Evolutionary conservation across 805 yeast genomes (phyloP).

Genomic region (Suhomyces tanzawaensis): DNA sequence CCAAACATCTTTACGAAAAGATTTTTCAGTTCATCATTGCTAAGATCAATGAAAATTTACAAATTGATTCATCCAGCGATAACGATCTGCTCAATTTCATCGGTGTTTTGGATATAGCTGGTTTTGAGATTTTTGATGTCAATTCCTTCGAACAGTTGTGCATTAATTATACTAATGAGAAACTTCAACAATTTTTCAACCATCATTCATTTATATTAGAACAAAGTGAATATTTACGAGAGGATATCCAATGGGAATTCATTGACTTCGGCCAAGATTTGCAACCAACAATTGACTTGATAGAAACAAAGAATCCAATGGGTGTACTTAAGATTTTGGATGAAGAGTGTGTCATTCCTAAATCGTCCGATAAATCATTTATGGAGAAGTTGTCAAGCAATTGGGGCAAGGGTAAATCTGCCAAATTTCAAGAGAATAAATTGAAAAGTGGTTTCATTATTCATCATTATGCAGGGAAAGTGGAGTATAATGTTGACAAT

Average conservation of each 20-base stretch:
- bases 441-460: slow-evolving; percentile 75
- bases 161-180: slow-evolving; percentile 60
- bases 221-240: slow-evolving; percentile 58
- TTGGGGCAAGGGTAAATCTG: slow-evolving; percentile 49
- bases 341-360: slow-evolving; percentile 95
- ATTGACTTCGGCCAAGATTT: slow-evolving; percentile 94
- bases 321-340: slow-evolving; percentile 85
- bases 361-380: slow-evolving; percentile 78
- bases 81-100: slow-evolving; percentile 37
- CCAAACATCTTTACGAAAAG: slow-evolving; percentile 84
- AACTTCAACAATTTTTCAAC: slow-evolving; percentile 58
- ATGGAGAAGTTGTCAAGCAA: slow-evolving; percentile 70
- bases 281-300: slow-evolving; percentile 90
- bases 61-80: slow-evolving; percentile 23
- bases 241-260: slow-evolving; percentile 64
- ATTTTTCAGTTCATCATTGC: slow-evolving; percentile 75
- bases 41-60: slow-evolving; percentile 67
- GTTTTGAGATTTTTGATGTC: slow-evolving; percentile 56
- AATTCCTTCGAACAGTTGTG: slow-evolving; percentile 62
- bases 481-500: slow-evolving; percentile 87
- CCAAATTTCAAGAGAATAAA: slow-evolving; percentile 69
- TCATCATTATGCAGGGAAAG: slow-evolving; percentile 94
- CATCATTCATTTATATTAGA: slow-evolving; percentile 61
- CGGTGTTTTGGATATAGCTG: slow-evolving; percentile 62
- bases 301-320: slow-evolving; percentile 70